These are phyloP conservation scores for Mycena crocata DNA, from an alignment of 768 basidiomycete genomes.

Conservation along the genomic window DNA sequence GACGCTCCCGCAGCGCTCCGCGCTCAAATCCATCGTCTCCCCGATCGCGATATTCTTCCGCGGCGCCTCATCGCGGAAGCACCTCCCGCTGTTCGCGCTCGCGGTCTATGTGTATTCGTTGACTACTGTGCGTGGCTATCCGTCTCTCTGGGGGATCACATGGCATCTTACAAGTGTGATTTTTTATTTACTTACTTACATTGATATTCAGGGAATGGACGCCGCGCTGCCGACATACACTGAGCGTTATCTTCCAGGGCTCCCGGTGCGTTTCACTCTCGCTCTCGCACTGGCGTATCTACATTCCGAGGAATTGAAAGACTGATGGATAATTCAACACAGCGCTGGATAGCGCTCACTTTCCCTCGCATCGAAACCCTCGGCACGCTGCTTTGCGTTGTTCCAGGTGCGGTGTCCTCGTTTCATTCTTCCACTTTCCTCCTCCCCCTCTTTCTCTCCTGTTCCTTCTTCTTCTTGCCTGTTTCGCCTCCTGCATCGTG, in stretches of 20 bases:
- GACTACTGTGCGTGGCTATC: not conserved
- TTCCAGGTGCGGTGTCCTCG: constrained; percentile 4
- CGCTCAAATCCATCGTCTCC: constrained; percentile 10
- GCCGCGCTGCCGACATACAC: not conserved
- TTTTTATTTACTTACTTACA: not conserved
- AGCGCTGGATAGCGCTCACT: constrained; percentile 12
- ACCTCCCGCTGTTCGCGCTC: constrained; percentile 7
- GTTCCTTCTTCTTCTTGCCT: too few relatives aligned
- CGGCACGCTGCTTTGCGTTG: constrained; percentile 9
- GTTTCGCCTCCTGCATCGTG: too few relatives aligned
- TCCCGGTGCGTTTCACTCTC: not conserved
- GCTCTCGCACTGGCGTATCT: not conserved
- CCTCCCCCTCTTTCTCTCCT: not conserved
- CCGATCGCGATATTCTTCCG: constrained; percentile 16
- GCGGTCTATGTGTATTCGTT: constrained; percentile 17
- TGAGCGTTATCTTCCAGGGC: not conserved
- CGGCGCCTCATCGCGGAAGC: not conserved
- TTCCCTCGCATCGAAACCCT: constrained; percentile 13
- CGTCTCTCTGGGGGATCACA: not conserved
- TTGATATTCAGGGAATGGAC: not conserved
- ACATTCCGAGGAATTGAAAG: too few relatives aligned
- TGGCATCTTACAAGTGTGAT: too few relatives aligned
- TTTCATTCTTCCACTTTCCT: not conserved
- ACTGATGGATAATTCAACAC: not conserved
- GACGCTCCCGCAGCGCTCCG: not conserved